Conservation (phyloP, 345 rosid species). For the Gossypium turneri region DNA sequence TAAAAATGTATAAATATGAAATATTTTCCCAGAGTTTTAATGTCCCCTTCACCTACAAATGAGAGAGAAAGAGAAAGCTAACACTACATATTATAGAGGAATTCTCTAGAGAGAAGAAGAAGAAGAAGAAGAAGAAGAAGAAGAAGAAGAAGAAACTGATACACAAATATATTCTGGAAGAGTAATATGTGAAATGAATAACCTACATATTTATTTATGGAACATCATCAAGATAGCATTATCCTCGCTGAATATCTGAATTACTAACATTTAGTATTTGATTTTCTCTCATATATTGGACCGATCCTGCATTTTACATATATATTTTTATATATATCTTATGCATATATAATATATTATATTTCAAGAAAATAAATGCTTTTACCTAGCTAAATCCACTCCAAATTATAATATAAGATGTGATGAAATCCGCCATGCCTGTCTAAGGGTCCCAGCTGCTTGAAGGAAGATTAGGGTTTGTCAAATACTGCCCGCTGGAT, state of each 20-base stretch:
- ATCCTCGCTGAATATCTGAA: slow-evolving; percentile 28
- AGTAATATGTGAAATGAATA: slow-evolving; percentile 17
- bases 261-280: slow-evolving; percentile 46
- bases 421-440: slow-evolving; percentile 20
- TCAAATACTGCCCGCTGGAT: slow-evolving; percentile 40
- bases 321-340: slow-evolving; percentile 19
- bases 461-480: slow-evolving; percentile 53
- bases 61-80: not conserved
- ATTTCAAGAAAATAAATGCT: slow-evolving; percentile 27
- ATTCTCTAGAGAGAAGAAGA: no score
- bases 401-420: not conserved
- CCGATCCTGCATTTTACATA: slow-evolving; percentile 17
- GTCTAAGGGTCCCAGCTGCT: slow-evolving; percentile 50
- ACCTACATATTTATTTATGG: slow-evolving; percentile 19
- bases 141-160: not conserved
- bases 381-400: slow-evolving; percentile 8
- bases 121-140: no score
- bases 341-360: slow-evolving; percentile 22
- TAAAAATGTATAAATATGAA: not conserved
- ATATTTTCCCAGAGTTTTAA: not conserved
- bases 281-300: slow-evolving; percentile 8
- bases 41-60: not conserved
- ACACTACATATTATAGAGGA: not conserved
- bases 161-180: not conserved
- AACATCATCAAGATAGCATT: slow-evolving; percentile 23